Percentiles rank a stretch among this genome's conserved stretches.
Conservation (phyloP, 371 early-diverging fungal genomes). For the Mucor piriformis region DNA sequence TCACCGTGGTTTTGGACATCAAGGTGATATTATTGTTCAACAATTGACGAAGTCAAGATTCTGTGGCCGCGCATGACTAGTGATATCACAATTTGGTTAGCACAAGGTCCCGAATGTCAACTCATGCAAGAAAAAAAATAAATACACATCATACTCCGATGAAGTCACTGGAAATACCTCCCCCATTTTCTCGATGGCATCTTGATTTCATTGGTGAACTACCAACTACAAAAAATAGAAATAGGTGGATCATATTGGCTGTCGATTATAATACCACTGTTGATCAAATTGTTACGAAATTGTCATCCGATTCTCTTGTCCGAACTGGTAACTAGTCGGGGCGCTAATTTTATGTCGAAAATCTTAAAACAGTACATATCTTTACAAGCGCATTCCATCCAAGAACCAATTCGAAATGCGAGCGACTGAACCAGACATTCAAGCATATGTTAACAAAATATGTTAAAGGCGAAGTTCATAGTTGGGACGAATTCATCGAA, state of each 20-base stretch:
- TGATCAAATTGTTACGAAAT: constrained; percentile 34
- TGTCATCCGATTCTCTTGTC: constrained; percentile 26
- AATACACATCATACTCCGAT: background rate
- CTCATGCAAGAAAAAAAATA: constrained; percentile 2
- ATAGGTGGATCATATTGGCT: constrained; percentile 31
- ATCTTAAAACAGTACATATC: too few species aligned
- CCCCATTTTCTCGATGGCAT: constrained; percentile 30
- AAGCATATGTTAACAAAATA: constrained; percentile 7
- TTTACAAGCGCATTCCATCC: too few species aligned
- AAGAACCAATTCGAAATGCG: constrained; percentile 25
- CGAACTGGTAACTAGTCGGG: constrained; percentile 32
- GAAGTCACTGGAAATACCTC: constrained; percentile 10
- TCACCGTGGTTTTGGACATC: constrained; percentile 18
- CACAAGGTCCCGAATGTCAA: background rate
- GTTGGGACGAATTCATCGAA: constrained; percentile 8
- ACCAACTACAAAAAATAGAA: constrained; percentile 18
- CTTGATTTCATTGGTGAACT: constrained; percentile 33
- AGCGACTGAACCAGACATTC: constrained; percentile 23
- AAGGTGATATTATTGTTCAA: constrained; percentile 7
- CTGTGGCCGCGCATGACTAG: constrained; percentile 1
- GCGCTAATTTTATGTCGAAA: constrained; percentile 14
- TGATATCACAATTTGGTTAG: constrained; percentile 13
- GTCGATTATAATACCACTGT: constrained; percentile 43
- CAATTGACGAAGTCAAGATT: background rate
- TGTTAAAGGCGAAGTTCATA: background rate